These are phyloP conservation scores for Tilletia indica DNA, from an alignment of 1,284 basidiomycete species.

Conservation along the genomic window DNA sequence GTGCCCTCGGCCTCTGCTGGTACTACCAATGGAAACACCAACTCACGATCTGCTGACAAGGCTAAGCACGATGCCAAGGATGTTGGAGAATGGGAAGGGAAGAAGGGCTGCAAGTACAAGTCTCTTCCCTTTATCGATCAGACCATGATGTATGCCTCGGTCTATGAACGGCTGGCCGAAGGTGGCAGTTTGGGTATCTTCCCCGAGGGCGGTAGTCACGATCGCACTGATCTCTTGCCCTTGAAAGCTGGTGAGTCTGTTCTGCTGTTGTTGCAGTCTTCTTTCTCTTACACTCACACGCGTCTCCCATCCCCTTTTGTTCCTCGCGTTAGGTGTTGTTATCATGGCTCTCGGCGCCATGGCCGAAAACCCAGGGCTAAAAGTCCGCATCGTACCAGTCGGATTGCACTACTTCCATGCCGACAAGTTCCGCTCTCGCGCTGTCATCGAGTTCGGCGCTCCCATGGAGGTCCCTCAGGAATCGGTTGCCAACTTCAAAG, in stretches of 20 bases:
- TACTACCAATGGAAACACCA: constrained; percentile 14
- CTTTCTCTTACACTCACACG: neutral
- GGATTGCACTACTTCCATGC: constrained; percentile 56
- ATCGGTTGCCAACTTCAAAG: constrained; percentile 82
- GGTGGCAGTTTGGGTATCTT: constrained; percentile 69
- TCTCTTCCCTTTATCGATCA: constrained; percentile 69
- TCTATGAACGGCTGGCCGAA: constrained; percentile 81
- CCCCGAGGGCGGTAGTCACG: constrained; percentile 54
- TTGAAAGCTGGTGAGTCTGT: constrained; percentile 42
- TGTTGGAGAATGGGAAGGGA: constrained; percentile 23
- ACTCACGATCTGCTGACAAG: neutral
- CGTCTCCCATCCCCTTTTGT: neutral
- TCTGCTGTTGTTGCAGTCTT: neutral
- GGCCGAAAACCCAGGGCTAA: constrained; percentile 50
- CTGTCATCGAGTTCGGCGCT: constrained; percentile 89
- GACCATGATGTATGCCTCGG: constrained; percentile 88
- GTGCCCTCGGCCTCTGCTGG: constrained; percentile 20
- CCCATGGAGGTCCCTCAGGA: constrained; percentile 85
- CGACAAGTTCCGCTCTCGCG: constrained; percentile 56
- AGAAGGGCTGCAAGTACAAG: constrained; percentile 44
- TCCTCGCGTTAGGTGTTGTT: constrained; percentile 35
- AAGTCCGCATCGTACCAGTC: constrained; percentile 54
- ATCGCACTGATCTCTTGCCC: constrained; percentile 55
- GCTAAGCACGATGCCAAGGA: constrained; percentile 25
- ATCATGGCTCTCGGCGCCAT: constrained; percentile 57